Evolutionary conservation across 805 yeast genomes (phyloP).

Genomic region (baker's yeast (Saccharomyces cerevisiae)): DNA sequence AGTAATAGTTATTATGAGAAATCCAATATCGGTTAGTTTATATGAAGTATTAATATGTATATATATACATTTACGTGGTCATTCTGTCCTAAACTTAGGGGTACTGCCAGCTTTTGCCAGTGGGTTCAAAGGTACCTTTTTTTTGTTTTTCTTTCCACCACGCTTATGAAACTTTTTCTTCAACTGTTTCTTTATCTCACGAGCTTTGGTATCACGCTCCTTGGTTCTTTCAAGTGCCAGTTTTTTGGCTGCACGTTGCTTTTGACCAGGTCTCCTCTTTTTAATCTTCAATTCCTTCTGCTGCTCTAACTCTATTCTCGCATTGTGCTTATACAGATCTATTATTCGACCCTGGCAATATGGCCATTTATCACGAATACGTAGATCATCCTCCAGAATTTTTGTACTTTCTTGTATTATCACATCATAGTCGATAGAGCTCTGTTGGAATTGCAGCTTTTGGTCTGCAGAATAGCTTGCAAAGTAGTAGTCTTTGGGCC

Average conservation of each 20-base stretch:
- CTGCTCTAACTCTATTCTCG: slow-evolving; percentile 7
- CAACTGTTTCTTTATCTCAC: slow-evolving; percentile 20
- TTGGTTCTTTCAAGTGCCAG: slow-evolving; percentile 16
- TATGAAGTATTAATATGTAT: not conserved
- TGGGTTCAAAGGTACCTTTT: slow-evolving; percentile 14
- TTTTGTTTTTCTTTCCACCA: slow-evolving; percentile 32
- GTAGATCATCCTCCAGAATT: not conserved
- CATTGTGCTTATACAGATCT: slow-evolving; percentile 14
- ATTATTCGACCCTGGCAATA: slow-evolving; percentile 12
- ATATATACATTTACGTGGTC: not conserved
- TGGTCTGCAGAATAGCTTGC: slow-evolving; percentile 10
- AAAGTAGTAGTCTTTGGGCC: slow-evolving; percentile 23
- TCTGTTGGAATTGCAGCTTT: slow-evolving; percentile 7
- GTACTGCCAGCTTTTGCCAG: slow-evolving; percentile 13
- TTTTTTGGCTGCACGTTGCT: slow-evolving; percentile 26
- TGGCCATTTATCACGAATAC: slow-evolving; percentile 4
- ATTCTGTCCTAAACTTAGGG: slow-evolving; percentile 14
- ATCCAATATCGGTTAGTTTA: too few species aligned
- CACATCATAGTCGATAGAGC: slow-evolving; percentile 17
- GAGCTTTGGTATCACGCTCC: slow-evolving; percentile 19
- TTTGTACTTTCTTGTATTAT: slow-evolving; percentile 8
- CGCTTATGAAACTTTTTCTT: slow-evolving; percentile 31
- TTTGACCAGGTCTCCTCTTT: slow-evolving; percentile 27
- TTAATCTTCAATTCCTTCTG: slow-evolving; percentile 9
- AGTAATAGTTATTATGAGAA: too few species aligned